Evolutionary conservation across 345 rosid species (phyloP).

Genomic region (Salix purpurea): DNA sequence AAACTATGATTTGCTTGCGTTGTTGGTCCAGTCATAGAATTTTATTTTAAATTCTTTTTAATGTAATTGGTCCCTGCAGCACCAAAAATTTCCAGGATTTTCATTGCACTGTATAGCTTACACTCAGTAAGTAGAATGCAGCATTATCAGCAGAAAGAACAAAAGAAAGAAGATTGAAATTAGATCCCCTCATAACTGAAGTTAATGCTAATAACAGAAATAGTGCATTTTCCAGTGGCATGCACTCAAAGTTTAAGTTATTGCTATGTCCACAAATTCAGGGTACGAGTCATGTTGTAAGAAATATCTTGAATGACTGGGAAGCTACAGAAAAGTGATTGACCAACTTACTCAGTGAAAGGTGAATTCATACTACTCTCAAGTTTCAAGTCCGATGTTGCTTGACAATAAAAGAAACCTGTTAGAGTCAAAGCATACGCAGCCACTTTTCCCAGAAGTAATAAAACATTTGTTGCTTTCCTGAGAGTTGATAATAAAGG

Average conservation of each 20-base stretch:
- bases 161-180: background rate
- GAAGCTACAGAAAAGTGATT: background rate
- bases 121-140: background rate
- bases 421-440: constrained; percentile 67
- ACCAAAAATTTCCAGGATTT: background rate
- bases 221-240: background rate
- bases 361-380: constrained; percentile 46
- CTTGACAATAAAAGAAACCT: constrained; percentile 83
- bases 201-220: background rate
- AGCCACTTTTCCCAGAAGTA: constrained; percentile 81
- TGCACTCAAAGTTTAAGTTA: background rate
- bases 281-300: background rate
- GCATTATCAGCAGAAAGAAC: background rate
- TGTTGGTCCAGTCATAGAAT: background rate
- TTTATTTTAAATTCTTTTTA: background rate
- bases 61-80: background rate
- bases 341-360: constrained; percentile 56
- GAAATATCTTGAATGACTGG: background rate
- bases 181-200: background rate
- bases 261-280: background rate
- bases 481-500: constrained; percentile 36
- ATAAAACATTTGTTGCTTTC: constrained; percentile 72
- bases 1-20: background rate
- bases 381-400: constrained; percentile 54
- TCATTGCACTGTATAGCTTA: background rate